These are phyloP conservation scores for Ogataea paraovalis DNA, from an alignment of 805 yeast genomes.

Conservation along the genomic window DNA sequence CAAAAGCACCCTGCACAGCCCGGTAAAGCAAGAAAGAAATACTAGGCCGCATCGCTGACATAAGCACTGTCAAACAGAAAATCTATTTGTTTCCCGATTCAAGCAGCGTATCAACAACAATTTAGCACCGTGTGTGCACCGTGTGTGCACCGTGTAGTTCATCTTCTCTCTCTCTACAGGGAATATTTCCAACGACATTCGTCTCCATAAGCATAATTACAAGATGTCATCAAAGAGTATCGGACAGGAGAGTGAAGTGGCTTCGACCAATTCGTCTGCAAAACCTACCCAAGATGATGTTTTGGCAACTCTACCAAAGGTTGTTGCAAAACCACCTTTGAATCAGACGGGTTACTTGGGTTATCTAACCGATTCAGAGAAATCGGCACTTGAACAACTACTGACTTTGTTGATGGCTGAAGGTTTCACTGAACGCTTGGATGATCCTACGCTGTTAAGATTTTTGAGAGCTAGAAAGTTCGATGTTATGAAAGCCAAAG, in stretches of 20 bases:
- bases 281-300: conserved; percentile 23
- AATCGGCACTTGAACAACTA: conserved; percentile 52
- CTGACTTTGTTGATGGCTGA: conserved; percentile 52
- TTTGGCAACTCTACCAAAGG: conserved; percentile 34
- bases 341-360: conserved; percentile 78
- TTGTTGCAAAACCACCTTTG: conserved; percentile 49
- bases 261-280: background rate
- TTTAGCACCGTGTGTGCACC: too few species aligned
- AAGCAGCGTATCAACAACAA: too few species aligned
- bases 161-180: too few species aligned
- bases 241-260: background rate
- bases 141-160: too few species aligned
- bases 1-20: too few species aligned
- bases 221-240: background rate
- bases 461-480: conserved; percentile 95
- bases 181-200: too few species aligned
- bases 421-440: conserved; percentile 76
- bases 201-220: too few species aligned
- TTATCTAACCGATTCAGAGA: conserved; percentile 65
- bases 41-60: too few species aligned
- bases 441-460: conserved; percentile 79
- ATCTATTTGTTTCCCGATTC: too few species aligned
- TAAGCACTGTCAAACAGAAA: too few species aligned
- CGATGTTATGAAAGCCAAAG: conserved; percentile 70
- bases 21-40: too few species aligned